Evolutionary conservation across 306 rosid genomes (phyloP).

Genomic region (Glycyrrhiza uralensis): DNA sequence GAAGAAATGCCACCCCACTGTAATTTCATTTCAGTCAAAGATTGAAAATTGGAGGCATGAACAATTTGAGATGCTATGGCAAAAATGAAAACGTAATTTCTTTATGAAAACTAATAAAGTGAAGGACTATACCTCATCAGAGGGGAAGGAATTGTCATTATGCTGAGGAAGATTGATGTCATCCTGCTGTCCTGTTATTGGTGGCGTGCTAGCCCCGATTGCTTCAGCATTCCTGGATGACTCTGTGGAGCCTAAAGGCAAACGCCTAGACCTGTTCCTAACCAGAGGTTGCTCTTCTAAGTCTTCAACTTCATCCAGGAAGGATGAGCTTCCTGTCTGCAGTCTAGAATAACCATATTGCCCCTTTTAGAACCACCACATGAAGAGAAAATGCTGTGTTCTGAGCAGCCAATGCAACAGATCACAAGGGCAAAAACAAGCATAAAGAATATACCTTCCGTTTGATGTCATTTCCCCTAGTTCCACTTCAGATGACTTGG

Average conservation of each 20-base stretch:
- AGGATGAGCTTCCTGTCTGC: conserved; percentile 68
- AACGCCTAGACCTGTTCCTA: conserved; percentile 60
- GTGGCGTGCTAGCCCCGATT: conserved; percentile 44
- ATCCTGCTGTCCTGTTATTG: conserved; percentile 46
- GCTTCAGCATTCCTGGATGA: conserved; percentile 45
- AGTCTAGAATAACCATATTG: conserved; percentile 49
- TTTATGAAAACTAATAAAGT: conserved; percentile 5
- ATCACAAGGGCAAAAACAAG: not conserved
- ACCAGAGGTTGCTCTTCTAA: conserved; percentile 74
- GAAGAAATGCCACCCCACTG: conserved; percentile 98
- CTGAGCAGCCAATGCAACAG: not conserved
- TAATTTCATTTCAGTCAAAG: conserved; percentile 25
- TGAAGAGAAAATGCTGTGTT: conserved; percentile 4
- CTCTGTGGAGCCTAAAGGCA: conserved; percentile 42
- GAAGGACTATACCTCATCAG: conserved; percentile 62
- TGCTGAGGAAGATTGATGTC: conserved; percentile 33
- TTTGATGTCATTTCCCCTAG: conserved; percentile 40
- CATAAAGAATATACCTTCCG: conserved; percentile 57
- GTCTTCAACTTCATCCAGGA: conserved; percentile 72
- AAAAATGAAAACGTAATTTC: not conserved
- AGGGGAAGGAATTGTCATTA: conserved; percentile 48
- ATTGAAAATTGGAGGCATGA: conserved; percentile 9
- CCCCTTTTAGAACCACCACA: conserved; percentile 27
- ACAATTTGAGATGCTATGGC: not conserved
- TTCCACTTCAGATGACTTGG: conserved; percentile 56